phyloP scores from a whole-genome alignment of 345 rosid genomes.

The Moricandia moricandioides region DNA sequence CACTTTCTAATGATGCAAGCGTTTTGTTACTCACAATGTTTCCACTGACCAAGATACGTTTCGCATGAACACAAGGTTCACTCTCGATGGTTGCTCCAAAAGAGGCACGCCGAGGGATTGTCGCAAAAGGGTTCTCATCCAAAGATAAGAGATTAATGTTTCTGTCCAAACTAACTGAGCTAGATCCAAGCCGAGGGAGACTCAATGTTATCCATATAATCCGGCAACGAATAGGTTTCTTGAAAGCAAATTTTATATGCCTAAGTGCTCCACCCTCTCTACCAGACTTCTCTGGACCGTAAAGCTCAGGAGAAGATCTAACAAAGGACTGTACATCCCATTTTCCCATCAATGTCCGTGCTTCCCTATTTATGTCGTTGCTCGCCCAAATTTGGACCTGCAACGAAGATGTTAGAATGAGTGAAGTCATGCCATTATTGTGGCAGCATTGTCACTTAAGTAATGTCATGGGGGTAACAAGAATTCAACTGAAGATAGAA shows the following conservation, averaged over 20 bases:
- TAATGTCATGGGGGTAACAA: not conserved
- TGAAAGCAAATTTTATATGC: conserved; percentile 75
- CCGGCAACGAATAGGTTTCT: conserved; percentile 75
- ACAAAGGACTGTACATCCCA: conserved; percentile 84
- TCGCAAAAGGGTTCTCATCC: conserved; percentile 92
- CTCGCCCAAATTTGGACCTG: conserved; percentile 98
- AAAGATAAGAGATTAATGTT: conserved; percentile 71
- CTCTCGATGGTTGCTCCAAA: conserved; percentile 67
- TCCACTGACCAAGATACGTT: conserved; percentile 71
- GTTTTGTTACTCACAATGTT: conserved; percentile 50
- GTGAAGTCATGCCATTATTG: conserved; percentile 4
- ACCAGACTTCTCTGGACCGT: conserved; percentile 63
- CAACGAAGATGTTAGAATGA: conserved; percentile 18
- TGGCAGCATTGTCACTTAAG: not conserved
- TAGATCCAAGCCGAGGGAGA: conserved; percentile 76
- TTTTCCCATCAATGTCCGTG: conserved; percentile 78
- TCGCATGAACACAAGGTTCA: conserved; percentile 87
- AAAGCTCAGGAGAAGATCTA: conserved; percentile 63
- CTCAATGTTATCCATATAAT: conserved; percentile 80
- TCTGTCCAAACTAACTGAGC: conserved; percentile 67
- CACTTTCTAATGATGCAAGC: conserved; percentile 39
- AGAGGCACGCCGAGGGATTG: conserved; percentile 70
- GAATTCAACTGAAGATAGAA: not conserved
- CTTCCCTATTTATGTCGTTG: conserved; percentile 77
- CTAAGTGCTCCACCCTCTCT: conserved; percentile 62